Percentiles rank a stretch among this genome's conserved stretches.
Evolutionary conservation across 768 basidiomycete genomes (phyloP).

Genomic region (Lactifluus echinatus): DNA sequence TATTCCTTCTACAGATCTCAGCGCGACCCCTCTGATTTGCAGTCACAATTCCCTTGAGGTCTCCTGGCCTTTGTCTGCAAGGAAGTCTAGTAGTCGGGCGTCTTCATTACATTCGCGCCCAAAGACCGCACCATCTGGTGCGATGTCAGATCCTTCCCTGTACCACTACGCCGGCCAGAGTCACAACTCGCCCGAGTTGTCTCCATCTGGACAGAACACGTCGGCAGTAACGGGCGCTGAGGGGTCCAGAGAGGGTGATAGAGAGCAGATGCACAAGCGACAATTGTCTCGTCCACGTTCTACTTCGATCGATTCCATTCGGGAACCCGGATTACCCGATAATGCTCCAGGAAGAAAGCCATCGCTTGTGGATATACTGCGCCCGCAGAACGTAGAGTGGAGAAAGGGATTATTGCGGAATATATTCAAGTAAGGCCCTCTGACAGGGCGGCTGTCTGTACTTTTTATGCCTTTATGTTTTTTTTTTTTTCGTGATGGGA

Average conservation of each 20-base stretch:
- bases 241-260: not conserved
- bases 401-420: slow-evolving; percentile 35
- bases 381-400: slow-evolving; percentile 22
- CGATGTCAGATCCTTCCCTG: slow-evolving; percentile 17
- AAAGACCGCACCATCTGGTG: slow-evolving; percentile 14
- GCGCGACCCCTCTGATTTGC: not conserved
- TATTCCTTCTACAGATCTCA: not conserved
- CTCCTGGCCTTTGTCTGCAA: not conserved
- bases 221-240: not conserved
- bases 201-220: not conserved
- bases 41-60: not conserved
- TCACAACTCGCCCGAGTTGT: slow-evolving; percentile 12
- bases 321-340: slow-evolving; percentile 28
- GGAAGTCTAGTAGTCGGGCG: slow-evolving; percentile 4
- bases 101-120: slow-evolving; percentile 15
- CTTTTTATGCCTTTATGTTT: too few species aligned
- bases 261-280: slow-evolving; percentile 3
- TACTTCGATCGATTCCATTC: slow-evolving; percentile 47
- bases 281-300: slow-evolving; percentile 38
- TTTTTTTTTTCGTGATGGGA: not conserved
- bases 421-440: slow-evolving; percentile 29
- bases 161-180: slow-evolving; percentile 19
- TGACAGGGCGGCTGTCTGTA: not conserved
- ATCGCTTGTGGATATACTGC: not conserved
- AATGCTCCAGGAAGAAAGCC: not conserved